These are phyloP conservation scores for Vanderwaltozyma verrucispora DNA, from an alignment of 805 yeast species.

Conservation along the genomic window DNA sequence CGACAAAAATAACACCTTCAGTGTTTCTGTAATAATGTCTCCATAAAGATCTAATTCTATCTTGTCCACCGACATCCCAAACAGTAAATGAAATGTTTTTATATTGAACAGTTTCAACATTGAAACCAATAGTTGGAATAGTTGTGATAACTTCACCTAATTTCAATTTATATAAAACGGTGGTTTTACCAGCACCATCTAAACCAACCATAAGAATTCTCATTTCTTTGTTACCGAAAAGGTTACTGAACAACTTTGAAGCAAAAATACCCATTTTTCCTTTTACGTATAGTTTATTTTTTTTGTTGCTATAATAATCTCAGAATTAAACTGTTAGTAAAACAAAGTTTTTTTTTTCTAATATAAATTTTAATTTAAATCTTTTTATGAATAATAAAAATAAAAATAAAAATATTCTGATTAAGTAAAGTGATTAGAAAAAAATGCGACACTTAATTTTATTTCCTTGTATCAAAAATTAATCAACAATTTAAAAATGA, in stretches of 20 bases:
- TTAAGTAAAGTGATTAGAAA: too few species aligned
- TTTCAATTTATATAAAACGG: constrained; percentile 89
- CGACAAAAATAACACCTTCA: constrained; percentile 96
- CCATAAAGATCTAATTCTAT: constrained; percentile 97
- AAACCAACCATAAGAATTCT: constrained; percentile 97
- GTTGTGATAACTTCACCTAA: constrained; percentile 95
- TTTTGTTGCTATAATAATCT: not conserved
- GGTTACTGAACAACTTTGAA: constrained; percentile 90
- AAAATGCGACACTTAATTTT: too few species aligned
- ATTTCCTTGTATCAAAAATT: too few species aligned
- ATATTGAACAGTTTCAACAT: constrained; percentile 95
- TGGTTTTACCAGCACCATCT: constrained; percentile 98
- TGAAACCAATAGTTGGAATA: constrained; percentile 95
- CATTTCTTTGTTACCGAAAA: constrained; percentile 97
- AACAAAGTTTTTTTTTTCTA: too few species aligned
- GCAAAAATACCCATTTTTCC: constrained; percentile 83
- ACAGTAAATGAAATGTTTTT: constrained; percentile 94
- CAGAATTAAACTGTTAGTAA: not conserved
- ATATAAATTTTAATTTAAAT: too few species aligned
- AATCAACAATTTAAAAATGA: too few species aligned
- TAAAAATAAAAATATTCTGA: too few species aligned
- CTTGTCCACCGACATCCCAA: constrained; percentile 99
- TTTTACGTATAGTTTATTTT: too few species aligned
- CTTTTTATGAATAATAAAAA: too few species aligned
- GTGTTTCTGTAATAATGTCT: constrained; percentile 98